Evolutionary conservation across 1,284 basidiomycete species (phyloP), one percentile per base, ranked within the genome.

Genomic region (Tetrapyrgos nigripes): DNA sequence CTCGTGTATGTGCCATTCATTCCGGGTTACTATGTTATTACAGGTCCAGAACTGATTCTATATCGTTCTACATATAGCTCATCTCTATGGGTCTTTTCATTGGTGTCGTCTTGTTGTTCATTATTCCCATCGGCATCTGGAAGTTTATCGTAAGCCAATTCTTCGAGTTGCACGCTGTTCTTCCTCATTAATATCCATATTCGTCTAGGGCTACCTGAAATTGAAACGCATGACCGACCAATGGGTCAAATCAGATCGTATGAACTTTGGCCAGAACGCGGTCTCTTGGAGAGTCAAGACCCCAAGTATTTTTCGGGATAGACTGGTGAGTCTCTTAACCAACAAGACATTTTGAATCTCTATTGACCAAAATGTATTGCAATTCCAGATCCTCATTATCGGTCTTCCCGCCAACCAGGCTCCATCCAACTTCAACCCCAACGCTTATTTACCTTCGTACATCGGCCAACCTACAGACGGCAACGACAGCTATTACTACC

Each of bases 81-180:
- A 71, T 77, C 51, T 70, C 73, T 19, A 64, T 83, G 35, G 76
- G 65, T 3, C 62, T 78, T 24, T 77, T 76, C 40, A 19, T 83
- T 37, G 81, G 68, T 10, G 65, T 76, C 11, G 60, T 79, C 54
- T 35, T 80, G 29, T 37, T 84, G 53, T 77, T 84, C 65, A 72
- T 73, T 51, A 35, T 71, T 1, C 85, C 85, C 3, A 68, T 84
- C 48, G 51, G 76, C 46, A 54, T 78, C 24, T 86, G 83, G 83
- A 86, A 86, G 64, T 71, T 68, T 23, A 64, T 75, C 37, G 83
- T 83, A 33, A 49, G 78, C 75, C 14, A 21, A 10, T 4, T 28
- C 13, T 46, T 40, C 8, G 19, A 37, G 17, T 19, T 47, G 1
- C 19, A 26, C 13, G 33, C 43, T 45, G 24, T 37, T 40, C n/a